phyloP scores from a whole-genome alignment of 495 filamentous ascomycete species.

The Trichoderma gamsii region DNA sequence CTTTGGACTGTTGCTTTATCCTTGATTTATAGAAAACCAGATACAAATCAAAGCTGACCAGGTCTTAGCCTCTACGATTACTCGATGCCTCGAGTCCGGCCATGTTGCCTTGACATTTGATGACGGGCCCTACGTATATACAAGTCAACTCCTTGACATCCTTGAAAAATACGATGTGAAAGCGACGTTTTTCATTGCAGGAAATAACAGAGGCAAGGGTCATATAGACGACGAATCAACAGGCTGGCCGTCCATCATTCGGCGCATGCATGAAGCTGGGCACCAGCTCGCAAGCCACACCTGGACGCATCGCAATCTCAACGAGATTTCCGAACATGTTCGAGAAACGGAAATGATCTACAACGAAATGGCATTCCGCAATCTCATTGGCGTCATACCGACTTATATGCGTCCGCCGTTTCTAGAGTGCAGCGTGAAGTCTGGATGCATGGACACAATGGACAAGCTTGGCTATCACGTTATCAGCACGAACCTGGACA shows the following conservation, averaged over 20 bases:
- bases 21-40: background rate
- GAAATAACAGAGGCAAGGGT: conserved; percentile 49
- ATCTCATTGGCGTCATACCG: conserved; percentile 62
- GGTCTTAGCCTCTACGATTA: background rate
- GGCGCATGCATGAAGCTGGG: conserved; percentile 54
- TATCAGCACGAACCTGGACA: conserved; percentile 60
- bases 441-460: conserved; percentile 46
- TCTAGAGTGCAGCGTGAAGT: conserved; percentile 46
- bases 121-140: conserved; percentile 60
- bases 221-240: conserved; percentile 39
- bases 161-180: conserved; percentile 53
- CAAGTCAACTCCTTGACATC: conserved; percentile 54
- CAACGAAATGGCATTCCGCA: conserved; percentile 63
- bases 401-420: conserved; percentile 77
- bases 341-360: conserved; percentile 52
- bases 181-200: conserved; percentile 66
- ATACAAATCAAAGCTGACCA: background rate
- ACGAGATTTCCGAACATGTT: conserved; percentile 42
- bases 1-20: background rate
- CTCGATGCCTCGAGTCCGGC: background rate
- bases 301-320: conserved; percentile 63
- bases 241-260: conserved; percentile 41
- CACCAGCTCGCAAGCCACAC: conserved; percentile 73
- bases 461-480: conserved; percentile 57
- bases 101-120: conserved; percentile 62